Conservation (phyloP, 352 stramenopile genomes). For the Pythium folliculosum region DNA sequence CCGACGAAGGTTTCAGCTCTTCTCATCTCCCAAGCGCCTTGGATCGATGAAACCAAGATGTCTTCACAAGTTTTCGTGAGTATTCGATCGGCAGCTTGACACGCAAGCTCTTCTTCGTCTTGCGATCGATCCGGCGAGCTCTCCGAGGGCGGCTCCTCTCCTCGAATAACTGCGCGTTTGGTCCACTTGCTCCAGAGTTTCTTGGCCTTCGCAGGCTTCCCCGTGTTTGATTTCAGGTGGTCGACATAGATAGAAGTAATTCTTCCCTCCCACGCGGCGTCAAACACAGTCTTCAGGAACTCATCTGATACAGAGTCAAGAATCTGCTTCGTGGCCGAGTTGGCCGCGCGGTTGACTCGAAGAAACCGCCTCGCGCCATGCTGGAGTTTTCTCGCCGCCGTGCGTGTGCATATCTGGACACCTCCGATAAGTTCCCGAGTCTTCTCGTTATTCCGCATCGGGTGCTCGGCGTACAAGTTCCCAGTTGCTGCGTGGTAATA, state of each 20-base stretch:
- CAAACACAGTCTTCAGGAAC: slow-evolving; percentile 6
- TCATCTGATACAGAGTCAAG: slow-evolving; percentile 28
- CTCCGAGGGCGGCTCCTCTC: not conserved
- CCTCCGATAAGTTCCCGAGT: slow-evolving; percentile 45
- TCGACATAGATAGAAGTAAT: not conserved
- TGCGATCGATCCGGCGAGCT: not conserved
- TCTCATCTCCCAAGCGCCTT: not conserved
- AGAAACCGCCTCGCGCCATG: slow-evolving; percentile 28
- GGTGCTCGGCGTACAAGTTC: slow-evolving; percentile 53
- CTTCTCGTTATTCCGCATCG: slow-evolving; percentile 48
- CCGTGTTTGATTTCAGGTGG: slow-evolving; percentile 1
- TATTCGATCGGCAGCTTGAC: not conserved
- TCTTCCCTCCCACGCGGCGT: not conserved
- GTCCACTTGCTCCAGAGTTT: slow-evolving; percentile 10
- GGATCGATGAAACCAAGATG: not conserved
- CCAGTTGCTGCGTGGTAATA: slow-evolving; percentile 49
- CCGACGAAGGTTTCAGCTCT: not conserved
- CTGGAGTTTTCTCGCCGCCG: slow-evolving; percentile 45
- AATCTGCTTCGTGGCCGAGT: slow-evolving; percentile 21
- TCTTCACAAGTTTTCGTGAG: not conserved
- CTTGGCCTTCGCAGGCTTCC: not conserved
- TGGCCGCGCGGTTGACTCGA: slow-evolving; percentile 16
- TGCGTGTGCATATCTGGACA: slow-evolving; percentile 40
- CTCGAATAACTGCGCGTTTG: not conserved
- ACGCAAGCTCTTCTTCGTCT: not conserved